Evolutionary conservation across 805 yeast species (phyloP).

Genomic region (Saturnispora sanitii): DNA sequence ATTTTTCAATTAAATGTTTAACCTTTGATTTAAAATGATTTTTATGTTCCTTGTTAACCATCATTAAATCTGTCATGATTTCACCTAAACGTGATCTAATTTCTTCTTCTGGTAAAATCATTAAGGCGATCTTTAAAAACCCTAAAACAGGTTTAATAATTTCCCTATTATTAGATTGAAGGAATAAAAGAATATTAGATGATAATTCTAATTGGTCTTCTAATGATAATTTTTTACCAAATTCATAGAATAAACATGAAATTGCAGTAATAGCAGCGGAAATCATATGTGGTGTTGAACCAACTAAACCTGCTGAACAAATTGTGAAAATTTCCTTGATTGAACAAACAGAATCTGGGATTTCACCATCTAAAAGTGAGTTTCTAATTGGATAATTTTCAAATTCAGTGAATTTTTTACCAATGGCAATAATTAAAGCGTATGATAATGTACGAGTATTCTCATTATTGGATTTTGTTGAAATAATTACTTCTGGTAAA

Average conservation of each 20-base stretch:
- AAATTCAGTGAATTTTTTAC: constrained; percentile 50
- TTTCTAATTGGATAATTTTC: constrained; percentile 59
- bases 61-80: constrained; percentile 62
- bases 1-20: constrained; percentile 84
- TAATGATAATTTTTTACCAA: constrained; percentile 51
- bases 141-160: constrained; percentile 93
- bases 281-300: constrained; percentile 89
- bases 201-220: constrained; percentile 64
- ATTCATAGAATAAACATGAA: constrained; percentile 80
- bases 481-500: constrained; percentile 78
- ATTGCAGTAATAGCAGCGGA: constrained; percentile 92
- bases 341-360: constrained; percentile 58
- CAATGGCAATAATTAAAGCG: constrained; percentile 69
- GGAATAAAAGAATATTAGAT: constrained; percentile 78
- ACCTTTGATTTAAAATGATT: constrained; percentile 91
- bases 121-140: constrained; percentile 80
- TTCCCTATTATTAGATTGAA: constrained; percentile 86
- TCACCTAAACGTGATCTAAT: constrained; percentile 57
- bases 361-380: constrained; percentile 46
- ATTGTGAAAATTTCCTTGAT: constrained; percentile 81
- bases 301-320: constrained; percentile 94
- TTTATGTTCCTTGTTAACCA: constrained; percentile 93
- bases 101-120: constrained; percentile 70
- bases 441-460: constrained; percentile 79
- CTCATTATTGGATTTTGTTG: constrained; percentile 89